These are phyloP conservation scores for Gossypium sturtianum DNA, from an alignment of 345 rosid genomes.

Conservation along the genomic window DNA sequence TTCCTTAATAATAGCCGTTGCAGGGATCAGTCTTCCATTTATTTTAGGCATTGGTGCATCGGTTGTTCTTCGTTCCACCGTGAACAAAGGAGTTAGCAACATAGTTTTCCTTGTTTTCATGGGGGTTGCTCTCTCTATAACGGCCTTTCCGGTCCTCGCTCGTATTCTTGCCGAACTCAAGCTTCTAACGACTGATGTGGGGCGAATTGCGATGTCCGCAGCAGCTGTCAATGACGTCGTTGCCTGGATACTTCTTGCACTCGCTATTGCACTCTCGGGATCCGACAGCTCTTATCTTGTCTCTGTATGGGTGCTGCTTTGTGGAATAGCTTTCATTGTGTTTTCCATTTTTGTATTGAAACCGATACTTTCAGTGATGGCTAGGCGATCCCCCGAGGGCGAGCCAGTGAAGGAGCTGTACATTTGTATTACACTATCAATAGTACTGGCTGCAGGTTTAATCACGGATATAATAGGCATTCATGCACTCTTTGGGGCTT, in stretches of 20 bases:
- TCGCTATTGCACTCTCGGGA: slow-evolving; percentile 67
- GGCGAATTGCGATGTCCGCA: slow-evolving; percentile 72
- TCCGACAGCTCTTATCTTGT: slow-evolving; percentile 44
- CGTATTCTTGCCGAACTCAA: slow-evolving; percentile 82
- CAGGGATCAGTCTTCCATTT: slow-evolving; percentile 68
- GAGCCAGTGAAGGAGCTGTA: slow-evolving; percentile 67
- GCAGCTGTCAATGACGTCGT: slow-evolving; percentile 75
- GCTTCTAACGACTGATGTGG: slow-evolving; percentile 74
- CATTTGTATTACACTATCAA: slow-evolving; percentile 50
- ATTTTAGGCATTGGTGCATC: slow-evolving; percentile 63
- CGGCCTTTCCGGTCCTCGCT: slow-evolving; percentile 81
- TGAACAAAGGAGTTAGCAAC: slow-evolving; percentile 38
- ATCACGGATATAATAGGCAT: slow-evolving; percentile 66
- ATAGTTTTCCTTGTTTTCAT: slow-evolving; percentile 68
- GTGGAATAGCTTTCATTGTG: slow-evolving; percentile 47
- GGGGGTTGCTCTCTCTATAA: slow-evolving; percentile 80
- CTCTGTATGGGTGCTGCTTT: slow-evolving; percentile 64
- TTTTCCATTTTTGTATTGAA: slow-evolving; percentile 33
- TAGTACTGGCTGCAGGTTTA: slow-evolving; percentile 58
- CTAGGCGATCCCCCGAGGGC: slow-evolving; percentile 63
- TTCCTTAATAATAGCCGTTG: slow-evolving; percentile 50
- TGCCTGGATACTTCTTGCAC: slow-evolving; percentile 83
- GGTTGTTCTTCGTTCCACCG: slow-evolving; percentile 43
- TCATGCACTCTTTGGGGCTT: slow-evolving; percentile 78
- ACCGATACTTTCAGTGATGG: slow-evolving; percentile 48